A percentile compares a stretch with the other conserved stretches of the same genome.
phyloP scores from a whole-genome alignment of 1,284 basidiomycete species.

The Trichosporon faecale region DNA sequence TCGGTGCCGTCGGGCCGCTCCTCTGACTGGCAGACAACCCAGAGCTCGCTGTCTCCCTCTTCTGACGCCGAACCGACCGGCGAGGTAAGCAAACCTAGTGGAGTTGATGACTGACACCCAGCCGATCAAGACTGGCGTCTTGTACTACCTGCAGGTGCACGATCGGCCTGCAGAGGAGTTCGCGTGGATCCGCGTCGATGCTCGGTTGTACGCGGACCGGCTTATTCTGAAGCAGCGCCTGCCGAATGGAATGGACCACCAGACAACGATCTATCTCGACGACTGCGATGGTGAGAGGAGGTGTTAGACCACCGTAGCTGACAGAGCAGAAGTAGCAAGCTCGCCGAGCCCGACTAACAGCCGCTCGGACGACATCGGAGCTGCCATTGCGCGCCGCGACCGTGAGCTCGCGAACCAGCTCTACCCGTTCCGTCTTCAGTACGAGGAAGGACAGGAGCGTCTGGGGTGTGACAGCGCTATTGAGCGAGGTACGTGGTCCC shows the following conservation, averaged over 20 bases:
- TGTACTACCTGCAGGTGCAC: slow-evolving; percentile 89
- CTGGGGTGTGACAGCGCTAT: slow-evolving; percentile 75
- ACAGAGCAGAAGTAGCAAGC: slow-evolving; percentile 65
- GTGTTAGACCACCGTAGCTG: no score
- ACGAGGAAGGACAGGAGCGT: slow-evolving; percentile 79
- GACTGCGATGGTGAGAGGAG: slow-evolving; percentile 62
- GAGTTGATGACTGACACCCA: slow-evolving; percentile 40
- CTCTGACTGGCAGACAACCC: neutral
- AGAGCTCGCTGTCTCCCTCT: neutral
- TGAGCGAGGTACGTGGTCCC: slow-evolving; percentile 57
- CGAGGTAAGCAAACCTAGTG: slow-evolving; percentile 56
- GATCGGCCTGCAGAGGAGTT: slow-evolving; percentile 61
- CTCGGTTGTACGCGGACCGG: slow-evolving; percentile 72
- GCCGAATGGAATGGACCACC: slow-evolving; percentile 68
- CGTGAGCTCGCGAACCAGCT: slow-evolving; percentile 64
- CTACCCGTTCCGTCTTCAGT: slow-evolving; percentile 81
- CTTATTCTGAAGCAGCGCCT: slow-evolving; percentile 78
- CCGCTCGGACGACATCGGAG: slow-evolving; percentile 70
- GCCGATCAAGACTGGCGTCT: slow-evolving; percentile 74
- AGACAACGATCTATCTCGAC: slow-evolving; percentile 74
- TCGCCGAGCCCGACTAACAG: slow-evolving; percentile 69
- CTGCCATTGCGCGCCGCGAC: slow-evolving; percentile 67
- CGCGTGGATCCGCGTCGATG: slow-evolving; percentile 78
- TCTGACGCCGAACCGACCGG: slow-evolving; percentile 28
- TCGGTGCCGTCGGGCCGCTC: neutral